Percentiles rank a stretch among this genome's conserved stretches.
phyloP scores from a whole-genome alignment of 1,284 basidiomycete species.

The Vanrija sp. region DNA sequence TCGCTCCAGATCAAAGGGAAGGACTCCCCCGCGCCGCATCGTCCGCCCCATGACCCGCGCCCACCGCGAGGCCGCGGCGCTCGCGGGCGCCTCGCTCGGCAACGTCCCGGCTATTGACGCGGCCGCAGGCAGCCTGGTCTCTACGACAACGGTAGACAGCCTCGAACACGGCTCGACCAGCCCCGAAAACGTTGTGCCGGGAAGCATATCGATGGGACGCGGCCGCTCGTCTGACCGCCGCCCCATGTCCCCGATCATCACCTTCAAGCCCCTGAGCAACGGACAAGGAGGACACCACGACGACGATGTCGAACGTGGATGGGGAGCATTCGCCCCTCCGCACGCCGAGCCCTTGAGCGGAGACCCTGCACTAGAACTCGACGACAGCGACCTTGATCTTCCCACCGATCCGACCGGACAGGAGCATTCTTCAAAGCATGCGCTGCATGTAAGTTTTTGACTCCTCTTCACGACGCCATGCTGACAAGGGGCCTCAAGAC shows the following conservation, averaged over 20 bases:
- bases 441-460: too few species aligned
- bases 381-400: slow-evolving; percentile 43
- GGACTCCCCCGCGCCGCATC: slow-evolving; percentile 33
- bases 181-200: background rate
- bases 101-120: slow-evolving; percentile 4
- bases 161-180: background rate
- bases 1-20: slow-evolving; percentile 30
- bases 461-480: too few species aligned
- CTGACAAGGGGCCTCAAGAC: background rate
- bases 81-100: slow-evolving; percentile 10
- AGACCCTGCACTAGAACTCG: slow-evolving; percentile 46
- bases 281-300: slow-evolving; percentile 1
- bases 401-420: slow-evolving; percentile 24
- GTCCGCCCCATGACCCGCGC: slow-evolving; percentile 15
- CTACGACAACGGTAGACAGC: slow-evolving; percentile 8
- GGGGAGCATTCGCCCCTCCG: background rate
- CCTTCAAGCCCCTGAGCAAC: slow-evolving; percentile 1
- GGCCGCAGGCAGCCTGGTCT: background rate
- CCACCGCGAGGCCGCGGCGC: slow-evolving; percentile 10
- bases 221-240: slow-evolving; percentile 11
- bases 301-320: background rate
- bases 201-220: background rate
- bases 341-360: slow-evolving; percentile 7
- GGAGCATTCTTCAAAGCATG: background rate
- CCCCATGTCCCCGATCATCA: slow-evolving; percentile 12